Percentiles rank a stretch among this genome's conserved stretches.
Conservation (phyloP, 139 green algal genomes). For the Desmodesmus armatus region DNA sequence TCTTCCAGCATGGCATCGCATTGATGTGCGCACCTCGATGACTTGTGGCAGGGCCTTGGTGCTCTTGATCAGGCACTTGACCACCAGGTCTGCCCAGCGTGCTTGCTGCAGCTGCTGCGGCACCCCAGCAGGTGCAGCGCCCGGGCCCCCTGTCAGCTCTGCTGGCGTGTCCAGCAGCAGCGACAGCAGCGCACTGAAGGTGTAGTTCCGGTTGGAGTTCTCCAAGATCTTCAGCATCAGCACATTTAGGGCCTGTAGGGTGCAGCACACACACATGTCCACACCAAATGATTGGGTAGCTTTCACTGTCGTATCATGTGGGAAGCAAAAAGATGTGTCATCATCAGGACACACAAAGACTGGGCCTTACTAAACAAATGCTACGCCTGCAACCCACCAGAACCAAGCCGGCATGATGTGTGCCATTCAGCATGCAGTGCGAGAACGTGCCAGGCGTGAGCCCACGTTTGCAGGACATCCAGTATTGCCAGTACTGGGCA, state of each 20-base stretch:
- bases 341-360: too few relatives aligned
- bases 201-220: constrained; percentile 77
- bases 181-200: constrained; percentile 83
- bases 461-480: too few relatives aligned
- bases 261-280: background rate
- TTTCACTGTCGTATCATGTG: too few relatives aligned
- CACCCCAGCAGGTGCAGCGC: background rate
- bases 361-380: too few relatives aligned
- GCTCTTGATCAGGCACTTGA: constrained; percentile 98
- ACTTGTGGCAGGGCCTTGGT: constrained; percentile 80
- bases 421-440: too few relatives aligned
- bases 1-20: background rate
- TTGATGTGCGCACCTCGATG: constrained; percentile 63
- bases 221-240: constrained; percentile 96
- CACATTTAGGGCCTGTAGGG: constrained; percentile 88
- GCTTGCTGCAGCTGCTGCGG: constrained; percentile 29
- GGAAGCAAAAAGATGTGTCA: too few relatives aligned
- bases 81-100: constrained; percentile 86
- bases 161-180: constrained; percentile 72
- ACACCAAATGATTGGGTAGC: background rate
- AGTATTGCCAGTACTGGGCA: too few relatives aligned
- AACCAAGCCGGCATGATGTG: too few relatives aligned
- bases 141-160: constrained; percentile 39
- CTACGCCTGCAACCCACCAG: too few relatives aligned
- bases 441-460: too few relatives aligned